Base-by-base conservation (phyloP, 2,329 filamentous ascomycete species). In the Diplodia scrobiculata region DNA sequence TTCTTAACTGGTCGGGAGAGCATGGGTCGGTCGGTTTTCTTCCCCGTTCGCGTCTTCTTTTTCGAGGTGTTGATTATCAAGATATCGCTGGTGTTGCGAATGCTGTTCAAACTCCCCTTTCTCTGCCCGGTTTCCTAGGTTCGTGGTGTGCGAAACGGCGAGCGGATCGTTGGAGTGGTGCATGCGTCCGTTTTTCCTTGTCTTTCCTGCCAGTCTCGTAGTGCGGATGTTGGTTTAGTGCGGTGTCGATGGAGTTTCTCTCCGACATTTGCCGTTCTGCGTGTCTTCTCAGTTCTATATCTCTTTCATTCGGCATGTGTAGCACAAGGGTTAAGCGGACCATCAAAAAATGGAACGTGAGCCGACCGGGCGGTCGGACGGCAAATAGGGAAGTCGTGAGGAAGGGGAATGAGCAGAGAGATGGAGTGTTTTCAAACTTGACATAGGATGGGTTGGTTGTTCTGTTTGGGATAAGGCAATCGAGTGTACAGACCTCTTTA, bases 41-140 rank as follows among this genome's bases (percentile, higher is more conserved):
- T 48, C 45, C n/a, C 19, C 10, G 41, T 19, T 45, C 13, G 19
- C 17, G 17, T 27, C 21, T 25, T 29, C 48, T 7, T 27, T 29
- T 51, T 3, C 11, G 48, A 36, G 17, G 54, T 58, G 36, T 17
- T 58, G 17, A 9, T 19, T 58, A 45, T 58, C n/a, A 25, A 45
- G 34, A 58, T 45, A 58, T 45, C 54, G 54, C 54, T 41, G 9
- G 32, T 45, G 11, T 25, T 58, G 54, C 54, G 54, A 45, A 58
- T 45, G 14, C 13, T 51, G 41, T 19, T 17, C 38, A 41, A 41
- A 45, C 9, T 11, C n/a, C 17, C 6, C 13, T 19, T 45, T 45
- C 41, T 45, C 41, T 19, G 41, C 41, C 17, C 10, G 5, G n/a
- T n/a, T 45, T 19, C 10, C 41, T 19, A 19, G 41, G 41, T 41